phyloP scores from a whole-genome alignment of 768 basidiomycete genomes.

The Calvatia gigantea region DNA sequence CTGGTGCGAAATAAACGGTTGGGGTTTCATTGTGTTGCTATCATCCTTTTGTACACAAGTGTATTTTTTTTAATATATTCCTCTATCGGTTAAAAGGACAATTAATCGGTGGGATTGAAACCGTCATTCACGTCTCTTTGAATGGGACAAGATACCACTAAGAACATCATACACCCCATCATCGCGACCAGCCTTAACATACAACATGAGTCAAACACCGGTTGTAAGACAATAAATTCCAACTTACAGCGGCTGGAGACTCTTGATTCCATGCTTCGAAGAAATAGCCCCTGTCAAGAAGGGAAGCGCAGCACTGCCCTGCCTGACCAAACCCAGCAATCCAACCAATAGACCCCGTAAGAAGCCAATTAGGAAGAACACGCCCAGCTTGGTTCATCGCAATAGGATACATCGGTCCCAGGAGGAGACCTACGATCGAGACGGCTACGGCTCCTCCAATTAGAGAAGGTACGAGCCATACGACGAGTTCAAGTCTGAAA shows the following conservation, averaged over 20 bases:
- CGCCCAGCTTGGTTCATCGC: conserved; percentile 68
- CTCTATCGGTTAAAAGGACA: conserved; percentile 1
- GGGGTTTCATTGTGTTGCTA: background rate
- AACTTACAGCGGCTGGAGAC: conserved; percentile 60
- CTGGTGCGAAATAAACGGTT: conserved; percentile 14
- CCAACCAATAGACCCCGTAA: conserved; percentile 65
- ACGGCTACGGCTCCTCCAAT: conserved; percentile 63
- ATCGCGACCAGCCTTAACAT: conserved; percentile 49
- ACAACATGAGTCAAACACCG: background rate
- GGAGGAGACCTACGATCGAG: conserved; percentile 58
- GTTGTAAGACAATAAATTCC: background rate
- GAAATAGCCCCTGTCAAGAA: conserved; percentile 73
- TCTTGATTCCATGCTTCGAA: conserved; percentile 54
- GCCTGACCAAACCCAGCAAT: conserved; percentile 68
- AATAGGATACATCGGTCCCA: conserved; percentile 78
- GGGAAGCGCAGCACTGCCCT: conserved; percentile 67
- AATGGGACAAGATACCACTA: conserved; percentile 53
- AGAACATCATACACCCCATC: conserved; percentile 55
- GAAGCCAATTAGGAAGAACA: conserved; percentile 67
- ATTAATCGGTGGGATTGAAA: background rate
- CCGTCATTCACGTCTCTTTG: background rate
- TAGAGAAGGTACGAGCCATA: conserved; percentile 70
- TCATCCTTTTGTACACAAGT: conserved; percentile 7
- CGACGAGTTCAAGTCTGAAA: conserved; percentile 53
- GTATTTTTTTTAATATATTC: conserved; percentile 11